Base-by-base conservation (phyloP, 306 rosid species). In the Cucumis cinereus region DNA sequence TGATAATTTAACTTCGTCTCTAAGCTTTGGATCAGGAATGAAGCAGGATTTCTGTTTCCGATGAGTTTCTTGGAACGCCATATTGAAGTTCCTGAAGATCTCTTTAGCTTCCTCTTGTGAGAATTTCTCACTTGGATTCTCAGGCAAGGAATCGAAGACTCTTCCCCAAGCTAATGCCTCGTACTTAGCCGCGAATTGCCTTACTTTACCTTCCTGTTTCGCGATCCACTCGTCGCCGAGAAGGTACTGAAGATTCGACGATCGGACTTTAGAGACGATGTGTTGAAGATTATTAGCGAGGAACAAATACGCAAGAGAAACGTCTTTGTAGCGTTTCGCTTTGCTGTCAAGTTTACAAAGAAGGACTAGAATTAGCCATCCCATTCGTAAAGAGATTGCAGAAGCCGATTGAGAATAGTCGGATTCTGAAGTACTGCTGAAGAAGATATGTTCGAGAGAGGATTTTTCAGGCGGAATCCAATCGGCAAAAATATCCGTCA, bases 261-360 rank as follows among this genome's bases (percentile, higher is more conserved):
- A 66, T 0, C 85, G 85, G 8, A 84, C 92, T 55, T 93, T 93
- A 5, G 8, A 80, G 80, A 91, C 89, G 76, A 91, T 85, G 86
- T 90, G 89, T 35, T 88, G 92, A 59, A 93, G 90, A 81, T 93
- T 93, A 78, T 93, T 93, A 15, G 97, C 91, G 2, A 93, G 88
- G 81, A 93, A 93, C 20, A 93, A 74, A 77, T 93, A 93, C 2
- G 96, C 84, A 2, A 86, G 87, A 0, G 98, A 90, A 41, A 87
- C 87, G 83, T 91, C 91, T 19, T 86, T 88, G 87, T 87, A 87
- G 15, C 82, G 84, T 62, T 81, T 80, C 0, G 91, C 87, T 71
- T 85, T 89, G 1, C 80, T 85, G 81, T 91, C 98, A 41, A 93
- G 91, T 54, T 91, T 91, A 72, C 98, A 93, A 77, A 93, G 96